These are phyloP conservation scores for Gastrodia elata DNA, from an alignment of 106 monocot species.

Conservation along the genomic window DNA sequence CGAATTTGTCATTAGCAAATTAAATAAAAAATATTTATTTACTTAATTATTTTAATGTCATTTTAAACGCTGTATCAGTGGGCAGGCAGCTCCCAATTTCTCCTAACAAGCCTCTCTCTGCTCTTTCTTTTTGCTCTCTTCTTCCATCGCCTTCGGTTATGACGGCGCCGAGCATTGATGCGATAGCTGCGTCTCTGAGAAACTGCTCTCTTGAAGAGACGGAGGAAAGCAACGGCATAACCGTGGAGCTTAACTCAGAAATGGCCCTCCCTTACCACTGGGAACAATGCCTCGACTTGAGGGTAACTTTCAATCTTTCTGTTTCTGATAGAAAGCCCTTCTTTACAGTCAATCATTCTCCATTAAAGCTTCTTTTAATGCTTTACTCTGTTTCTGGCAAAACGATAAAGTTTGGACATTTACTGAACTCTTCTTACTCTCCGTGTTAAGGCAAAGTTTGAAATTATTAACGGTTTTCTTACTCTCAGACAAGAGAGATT, in stretches of 20 bases:
- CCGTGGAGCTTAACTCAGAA: constrained; percentile 87
- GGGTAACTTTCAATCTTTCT: too few relatives aligned
- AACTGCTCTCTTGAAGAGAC: constrained; percentile 43
- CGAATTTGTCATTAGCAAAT: too few relatives aligned
- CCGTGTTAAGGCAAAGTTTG: too few relatives aligned
- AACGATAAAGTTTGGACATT: too few relatives aligned
- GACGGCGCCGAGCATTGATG: constrained; percentile 67
- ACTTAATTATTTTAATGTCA: too few relatives aligned
- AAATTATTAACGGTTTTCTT: too few relatives aligned
- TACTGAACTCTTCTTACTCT: too few relatives aligned
- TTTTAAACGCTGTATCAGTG: too few relatives aligned
- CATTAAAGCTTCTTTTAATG: not conserved
- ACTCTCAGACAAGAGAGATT: too few relatives aligned
- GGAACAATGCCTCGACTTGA: constrained; percentile 87
- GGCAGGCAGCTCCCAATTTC: not conserved
- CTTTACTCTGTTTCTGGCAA: not conserved
- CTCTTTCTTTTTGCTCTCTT: not conserved
- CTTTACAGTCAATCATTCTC: constrained; percentile 7
- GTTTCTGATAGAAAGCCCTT: not conserved
- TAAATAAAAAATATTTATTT: too few relatives aligned
- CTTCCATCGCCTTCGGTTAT: constrained; percentile 10
- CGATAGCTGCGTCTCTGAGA: constrained; percentile 65
- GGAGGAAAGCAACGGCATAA: constrained; percentile 26
- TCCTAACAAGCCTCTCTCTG: not conserved
- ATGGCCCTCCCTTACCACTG: constrained; percentile 63